Conservation (phyloP, 768 basidiomycete species). For the Tylopilus sp. region DNA sequence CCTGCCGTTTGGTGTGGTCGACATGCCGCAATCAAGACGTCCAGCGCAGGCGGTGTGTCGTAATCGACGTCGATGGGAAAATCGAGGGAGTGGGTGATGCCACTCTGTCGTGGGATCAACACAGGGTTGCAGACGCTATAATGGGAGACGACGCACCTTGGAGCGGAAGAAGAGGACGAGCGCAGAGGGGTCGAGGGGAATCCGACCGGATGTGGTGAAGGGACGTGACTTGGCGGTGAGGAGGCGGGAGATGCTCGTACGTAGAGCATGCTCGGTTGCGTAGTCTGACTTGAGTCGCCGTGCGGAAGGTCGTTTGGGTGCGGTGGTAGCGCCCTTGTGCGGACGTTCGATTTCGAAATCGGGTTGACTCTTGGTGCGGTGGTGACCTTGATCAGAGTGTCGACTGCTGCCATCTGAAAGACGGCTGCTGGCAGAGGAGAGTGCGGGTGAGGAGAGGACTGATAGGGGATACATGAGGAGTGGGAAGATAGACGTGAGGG, state of each 20-base stretch:
- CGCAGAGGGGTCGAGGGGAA: constrained; percentile 65
- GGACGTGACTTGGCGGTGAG: constrained; percentile 57
- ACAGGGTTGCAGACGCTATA: not conserved
- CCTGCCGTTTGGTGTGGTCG: constrained; percentile 58
- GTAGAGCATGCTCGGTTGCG: constrained; percentile 51
- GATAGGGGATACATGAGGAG: constrained; percentile 28
- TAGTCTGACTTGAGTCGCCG: constrained; percentile 41
- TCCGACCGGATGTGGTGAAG: constrained; percentile 63
- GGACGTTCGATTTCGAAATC: constrained; percentile 69
- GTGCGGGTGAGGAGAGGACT: constrained; percentile 31
- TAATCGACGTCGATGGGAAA: constrained; percentile 79
- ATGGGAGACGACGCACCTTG: constrained; percentile 45
- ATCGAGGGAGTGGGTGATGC: constrained; percentile 75
- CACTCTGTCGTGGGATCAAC: constrained; percentile 45
- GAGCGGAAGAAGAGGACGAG: constrained; percentile 76
- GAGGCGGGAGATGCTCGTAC: constrained; percentile 52
- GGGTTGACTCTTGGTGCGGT: constrained; percentile 41
- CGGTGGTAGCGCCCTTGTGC: constrained; percentile 32
- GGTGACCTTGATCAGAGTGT: constrained; percentile 31
- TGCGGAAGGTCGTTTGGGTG: constrained; percentile 30
- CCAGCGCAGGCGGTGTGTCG: constrained; percentile 71
- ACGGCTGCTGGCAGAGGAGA: constrained; percentile 36
- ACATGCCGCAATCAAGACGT: constrained; percentile 74
- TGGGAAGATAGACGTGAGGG: constrained; percentile 13
- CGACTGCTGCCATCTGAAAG: constrained; percentile 36